Percentiles rank a stretch among this genome's conserved stretches.
Conservation (phyloP, 208 protist species). For the Herpetomonas samuelpessoai region DNA sequence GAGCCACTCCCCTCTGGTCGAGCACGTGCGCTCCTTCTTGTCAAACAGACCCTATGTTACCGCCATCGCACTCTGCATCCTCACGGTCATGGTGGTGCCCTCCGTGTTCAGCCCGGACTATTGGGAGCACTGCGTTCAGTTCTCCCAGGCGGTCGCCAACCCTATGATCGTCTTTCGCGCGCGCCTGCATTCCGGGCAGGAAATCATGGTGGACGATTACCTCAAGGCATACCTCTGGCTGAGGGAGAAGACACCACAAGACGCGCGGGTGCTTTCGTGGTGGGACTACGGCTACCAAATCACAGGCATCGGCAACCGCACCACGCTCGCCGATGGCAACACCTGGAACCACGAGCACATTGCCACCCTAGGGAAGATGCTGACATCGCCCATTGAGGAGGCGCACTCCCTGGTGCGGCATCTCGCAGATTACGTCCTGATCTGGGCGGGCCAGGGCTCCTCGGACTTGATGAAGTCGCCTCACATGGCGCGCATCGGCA, state of each 20-base stretch:
- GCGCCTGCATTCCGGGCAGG: constrained; percentile 17
- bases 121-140: constrained; percentile 4
- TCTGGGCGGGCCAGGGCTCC: constrained; percentile 43
- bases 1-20: not conserved
- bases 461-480: constrained; percentile 60
- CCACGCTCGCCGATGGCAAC: constrained; percentile 97
- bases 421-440: constrained; percentile 97
- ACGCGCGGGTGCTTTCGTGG: constrained; percentile 96
- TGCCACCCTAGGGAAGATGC: constrained; percentile 93
- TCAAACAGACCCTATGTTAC: not conserved
- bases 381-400: constrained; percentile 81
- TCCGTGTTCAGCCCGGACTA: constrained; percentile 1
- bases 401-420: constrained; percentile 90
- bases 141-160: constrained; percentile 10
- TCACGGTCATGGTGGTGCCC: constrained; percentile 3
- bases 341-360: constrained; percentile 99
- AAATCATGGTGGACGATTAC: constrained; percentile 96
- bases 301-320: constrained; percentile 95
- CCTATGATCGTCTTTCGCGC: constrained; percentile 30
- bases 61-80: not conserved
- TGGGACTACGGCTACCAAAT: constrained; percentile 99
- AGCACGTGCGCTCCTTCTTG: constrained; percentile 1
- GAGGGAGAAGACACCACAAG: constrained; percentile 88
- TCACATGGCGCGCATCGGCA: constrained; percentile 68
- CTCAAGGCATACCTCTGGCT: constrained; percentile 97